Evolutionary conservation across 495 filamentous ascomycete genomes (phyloP).

Genomic region (Tetracladium setigerum): DNA sequence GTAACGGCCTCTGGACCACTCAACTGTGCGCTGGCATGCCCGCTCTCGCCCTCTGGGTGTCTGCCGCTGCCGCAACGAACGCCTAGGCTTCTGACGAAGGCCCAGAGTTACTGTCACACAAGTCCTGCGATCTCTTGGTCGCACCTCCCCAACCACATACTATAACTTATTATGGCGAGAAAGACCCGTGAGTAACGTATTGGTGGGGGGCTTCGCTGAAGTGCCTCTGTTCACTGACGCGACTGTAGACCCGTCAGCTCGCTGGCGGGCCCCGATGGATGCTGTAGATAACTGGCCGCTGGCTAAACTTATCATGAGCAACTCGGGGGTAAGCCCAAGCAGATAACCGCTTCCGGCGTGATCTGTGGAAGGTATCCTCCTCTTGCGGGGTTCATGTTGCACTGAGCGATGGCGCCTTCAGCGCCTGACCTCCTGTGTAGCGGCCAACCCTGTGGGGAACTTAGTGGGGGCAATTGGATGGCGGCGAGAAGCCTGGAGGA

Average conservation of each 20-base stretch:
- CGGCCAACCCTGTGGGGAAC: constrained; percentile 32
- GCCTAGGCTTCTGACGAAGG: too few species aligned
- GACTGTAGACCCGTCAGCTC: constrained; percentile 20
- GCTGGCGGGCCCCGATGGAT: constrained; percentile 27
- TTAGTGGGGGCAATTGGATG: constrained; percentile 42
- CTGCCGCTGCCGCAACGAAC: too few species aligned
- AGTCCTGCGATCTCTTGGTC: too few species aligned
- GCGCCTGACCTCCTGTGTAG: constrained; percentile 15
- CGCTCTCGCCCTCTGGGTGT: too few species aligned
- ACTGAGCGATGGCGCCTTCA: constrained; percentile 8
- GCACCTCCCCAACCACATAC: too few species aligned
- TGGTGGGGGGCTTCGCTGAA: too few species aligned
- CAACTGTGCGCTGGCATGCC: too few species aligned
- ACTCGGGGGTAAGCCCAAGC: constrained; percentile 30
- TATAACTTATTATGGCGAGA: too few species aligned
- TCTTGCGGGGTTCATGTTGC: constrained; percentile 29
- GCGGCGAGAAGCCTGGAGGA: constrained; percentile 14
- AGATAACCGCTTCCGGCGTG: constrained; percentile 28
- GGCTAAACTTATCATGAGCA: constrained; percentile 30
- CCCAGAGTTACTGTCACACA: too few species aligned
- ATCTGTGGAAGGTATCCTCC: constrained; percentile 24
- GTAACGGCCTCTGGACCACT: too few species aligned
- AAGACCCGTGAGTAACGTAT: too few species aligned
- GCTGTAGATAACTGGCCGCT: constrained; percentile 44
- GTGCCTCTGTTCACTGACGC: too few species aligned